Evolutionary conservation across 2,329 filamentous ascomycete species (phyloP).

Genomic region (Emmonsia crescens): DNA sequence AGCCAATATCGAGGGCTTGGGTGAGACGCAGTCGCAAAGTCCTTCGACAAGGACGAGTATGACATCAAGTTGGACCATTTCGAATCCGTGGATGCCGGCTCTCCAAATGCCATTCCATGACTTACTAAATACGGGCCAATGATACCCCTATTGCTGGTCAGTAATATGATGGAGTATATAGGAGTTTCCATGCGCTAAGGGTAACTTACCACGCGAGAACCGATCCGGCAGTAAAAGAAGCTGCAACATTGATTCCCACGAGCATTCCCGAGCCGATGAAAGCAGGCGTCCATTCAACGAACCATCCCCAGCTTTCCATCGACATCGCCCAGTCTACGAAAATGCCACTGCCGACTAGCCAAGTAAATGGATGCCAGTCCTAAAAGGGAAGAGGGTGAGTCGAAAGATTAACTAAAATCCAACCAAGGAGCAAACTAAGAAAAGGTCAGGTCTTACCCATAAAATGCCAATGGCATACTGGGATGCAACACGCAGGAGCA

Average conservation of each 20-base stretch:
- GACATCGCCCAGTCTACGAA: conserved; percentile 1
- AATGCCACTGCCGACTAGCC: conserved; percentile 20
- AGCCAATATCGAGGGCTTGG: conserved; percentile 44
- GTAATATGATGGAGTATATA: conserved; percentile 10
- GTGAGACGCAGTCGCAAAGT: conserved; percentile 10
- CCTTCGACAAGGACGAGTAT: conserved; percentile 22
- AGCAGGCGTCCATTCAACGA: conserved; percentile 48
- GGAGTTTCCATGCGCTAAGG: conserved; percentile 8
- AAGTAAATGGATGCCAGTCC: conserved; percentile 44
- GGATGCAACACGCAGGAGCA: conserved; percentile 45
- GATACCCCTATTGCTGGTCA: conserved; percentile 27
- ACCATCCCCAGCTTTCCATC: conserved; percentile 51
- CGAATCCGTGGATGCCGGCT: conserved; percentile 11
- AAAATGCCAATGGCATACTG: conserved; percentile 51
- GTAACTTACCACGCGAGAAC: conserved; percentile 40
- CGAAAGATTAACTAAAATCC: neutral
- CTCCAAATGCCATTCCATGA: conserved; percentile 40
- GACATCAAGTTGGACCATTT: conserved; percentile 22
- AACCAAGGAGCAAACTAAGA: neutral
- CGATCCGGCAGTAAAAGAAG: conserved; percentile 48
- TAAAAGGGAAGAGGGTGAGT: neutral
- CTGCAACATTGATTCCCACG: conserved; percentile 47
- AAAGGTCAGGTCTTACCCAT: conserved; percentile 28
- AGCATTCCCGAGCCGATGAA: conserved; percentile 52
- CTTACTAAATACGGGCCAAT: conserved; percentile 48